Evolutionary conservation across 176 grass and related monocot species (phyloP), one percentile per base, ranked within the genome.

Genomic region (Triticum urartu): DNA sequence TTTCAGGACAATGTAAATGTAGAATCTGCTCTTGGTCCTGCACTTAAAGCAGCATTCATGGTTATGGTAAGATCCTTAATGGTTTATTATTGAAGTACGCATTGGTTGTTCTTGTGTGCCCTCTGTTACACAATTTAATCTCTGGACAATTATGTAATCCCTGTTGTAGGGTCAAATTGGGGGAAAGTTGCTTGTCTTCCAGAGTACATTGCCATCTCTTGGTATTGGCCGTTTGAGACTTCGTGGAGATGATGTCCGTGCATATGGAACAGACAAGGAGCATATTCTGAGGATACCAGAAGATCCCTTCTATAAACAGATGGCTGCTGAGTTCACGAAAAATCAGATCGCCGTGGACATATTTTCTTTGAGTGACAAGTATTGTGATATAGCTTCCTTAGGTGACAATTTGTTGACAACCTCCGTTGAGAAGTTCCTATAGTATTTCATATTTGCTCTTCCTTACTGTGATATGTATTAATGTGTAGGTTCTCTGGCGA

Each of bases 241-340:
- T 76, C 80, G 94, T 71, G 94, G 97, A 86, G 97, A 97, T 88
- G 97, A 99, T 88, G 85, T 90, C 35, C 88, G 90, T 88, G 88
- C 89, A 40, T 99, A 96, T 91, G 97, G 94, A 81, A 99, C 94
- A 34, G 97, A 97, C 30, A 99, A 99, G 68, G 97, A 99, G 72
- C 89, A 94, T 77, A 80, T 68, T 33, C 83, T 97, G n/a, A 94
- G 97, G 82, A 80, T 90, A 79, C 90, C 94, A 70, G 94, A 96
- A 91, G 94, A 99, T 48, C 83, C 97, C 56, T 99, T 99, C 72
- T 99, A 96, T 86, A 99, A 99, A 91, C 92, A 96, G 72, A 99
- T 96, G 97, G 94, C 97, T 72, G 97, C 94, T 80, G 97, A 99
- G 70, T 99, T 99, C 71, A 96, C 92, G 2, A 99, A 99, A 86